Evolutionary conservation across 179 eudicot genomes (phyloP).

Genomic region (Gypsophila paniculata): DNA sequence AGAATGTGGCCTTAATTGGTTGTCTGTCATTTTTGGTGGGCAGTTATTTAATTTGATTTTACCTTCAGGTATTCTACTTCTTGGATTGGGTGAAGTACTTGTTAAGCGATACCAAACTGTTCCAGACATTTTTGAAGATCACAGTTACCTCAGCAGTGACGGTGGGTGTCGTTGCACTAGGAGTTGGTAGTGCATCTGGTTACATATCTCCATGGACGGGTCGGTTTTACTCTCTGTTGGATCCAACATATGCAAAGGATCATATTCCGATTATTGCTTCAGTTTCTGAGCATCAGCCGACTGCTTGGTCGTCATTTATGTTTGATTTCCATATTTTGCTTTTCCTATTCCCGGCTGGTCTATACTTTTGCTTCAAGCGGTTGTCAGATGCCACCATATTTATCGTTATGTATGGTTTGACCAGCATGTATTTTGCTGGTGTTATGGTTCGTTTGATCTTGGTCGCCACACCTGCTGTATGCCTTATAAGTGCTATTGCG

Average conservation of each 20-base stretch:
- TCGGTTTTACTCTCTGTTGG: conserved; percentile 92
- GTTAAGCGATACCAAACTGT: conserved; percentile 68
- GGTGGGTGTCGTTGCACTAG: conserved; percentile 75
- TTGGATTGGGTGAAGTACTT: conserved; percentile 89
- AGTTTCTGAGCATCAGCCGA: conserved; percentile 98
- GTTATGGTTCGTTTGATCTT: conserved; percentile 98
- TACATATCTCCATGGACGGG: conserved; percentile 99
- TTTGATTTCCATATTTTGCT: conserved; percentile 93
- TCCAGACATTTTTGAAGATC: conserved; percentile 75
- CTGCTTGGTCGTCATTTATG: conserved; percentile 99
- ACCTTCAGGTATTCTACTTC: conserved; percentile 82
- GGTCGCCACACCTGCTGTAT: conserved; percentile 99
- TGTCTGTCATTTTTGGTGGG: not conserved
- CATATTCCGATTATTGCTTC: conserved; percentile 97
- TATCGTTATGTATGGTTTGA: conserved; percentile 94
- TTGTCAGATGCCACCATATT: conserved; percentile 95
- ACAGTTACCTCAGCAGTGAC: conserved; percentile 71
- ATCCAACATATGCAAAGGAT: conserved; percentile 97
- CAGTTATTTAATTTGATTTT: not conserved
- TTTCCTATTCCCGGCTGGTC: conserved; percentile 91
- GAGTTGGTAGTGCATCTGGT: conserved; percentile 94
- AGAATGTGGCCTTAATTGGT: not conserved
- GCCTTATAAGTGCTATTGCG: conserved; percentile 96
- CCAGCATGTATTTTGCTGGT: conserved; percentile 98
- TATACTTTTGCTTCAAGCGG: conserved; percentile 94